phyloP scores from a whole-genome alignment of 495 filamentous ascomycete genomes.

The Podospora pseudopauciseta region DNA sequence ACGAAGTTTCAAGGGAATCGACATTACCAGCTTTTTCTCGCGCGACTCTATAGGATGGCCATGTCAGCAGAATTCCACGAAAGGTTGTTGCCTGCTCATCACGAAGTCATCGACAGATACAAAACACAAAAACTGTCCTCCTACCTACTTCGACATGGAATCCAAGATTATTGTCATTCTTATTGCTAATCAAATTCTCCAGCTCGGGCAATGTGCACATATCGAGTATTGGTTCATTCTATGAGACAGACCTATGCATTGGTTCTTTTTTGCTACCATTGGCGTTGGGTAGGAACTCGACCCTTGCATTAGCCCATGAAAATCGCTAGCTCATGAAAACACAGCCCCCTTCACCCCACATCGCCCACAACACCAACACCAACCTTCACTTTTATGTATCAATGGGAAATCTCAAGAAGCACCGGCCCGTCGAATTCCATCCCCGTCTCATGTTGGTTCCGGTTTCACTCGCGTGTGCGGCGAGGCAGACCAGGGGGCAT shows the following conservation, averaged over 20 bases:
- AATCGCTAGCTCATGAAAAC: background rate
- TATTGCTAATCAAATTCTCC: background rate
- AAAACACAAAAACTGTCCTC: too few species aligned
- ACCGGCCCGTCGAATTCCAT: background rate
- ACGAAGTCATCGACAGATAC: background rate
- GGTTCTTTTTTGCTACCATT: background rate
- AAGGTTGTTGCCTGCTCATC: background rate
- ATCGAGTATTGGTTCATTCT: background rate
- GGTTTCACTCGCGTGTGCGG: background rate
- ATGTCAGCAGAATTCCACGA: background rate
- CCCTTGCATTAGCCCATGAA: background rate
- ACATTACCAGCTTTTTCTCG: background rate
- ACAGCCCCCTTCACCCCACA: background rate
- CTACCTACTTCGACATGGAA: background rate
- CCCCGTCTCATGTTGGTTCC: background rate
- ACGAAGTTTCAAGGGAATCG: background rate
- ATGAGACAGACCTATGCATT: too few species aligned
- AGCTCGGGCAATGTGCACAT: background rate
- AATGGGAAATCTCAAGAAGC: background rate
- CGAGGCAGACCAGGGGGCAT: background rate
- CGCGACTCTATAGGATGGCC: background rate
- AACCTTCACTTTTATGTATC: background rate
- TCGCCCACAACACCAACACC: background rate
- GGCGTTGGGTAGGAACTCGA: background rate
- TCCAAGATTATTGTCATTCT: background rate